Evolutionary conservation across 2,329 filamentous ascomycete species (phyloP).

Genomic region (Curvularia verruculosa): DNA sequence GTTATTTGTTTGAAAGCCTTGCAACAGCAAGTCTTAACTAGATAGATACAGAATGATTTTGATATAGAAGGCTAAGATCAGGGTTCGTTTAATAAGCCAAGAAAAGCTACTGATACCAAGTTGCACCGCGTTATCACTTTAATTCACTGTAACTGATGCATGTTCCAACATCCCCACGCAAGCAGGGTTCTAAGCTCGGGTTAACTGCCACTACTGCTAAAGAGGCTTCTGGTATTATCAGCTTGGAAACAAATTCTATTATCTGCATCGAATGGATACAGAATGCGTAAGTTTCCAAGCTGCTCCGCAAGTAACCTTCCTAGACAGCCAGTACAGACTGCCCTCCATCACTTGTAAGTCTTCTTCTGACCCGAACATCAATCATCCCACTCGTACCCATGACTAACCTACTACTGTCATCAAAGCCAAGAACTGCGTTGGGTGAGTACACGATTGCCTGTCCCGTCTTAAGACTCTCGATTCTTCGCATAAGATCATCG

Average conservation of each 20-base stretch:
- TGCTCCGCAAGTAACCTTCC: neutral
- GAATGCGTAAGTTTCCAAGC: neutral
- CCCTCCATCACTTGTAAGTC: slow-evolving; percentile 26
- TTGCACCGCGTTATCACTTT: too few relatives aligned
- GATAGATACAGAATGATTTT: too few relatives aligned
- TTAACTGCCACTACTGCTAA: too few relatives aligned
- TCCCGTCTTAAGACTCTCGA: slow-evolving; percentile 51
- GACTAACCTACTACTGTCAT: slow-evolving; percentile 14
- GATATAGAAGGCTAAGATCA: too few relatives aligned
- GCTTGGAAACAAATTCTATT: neutral
- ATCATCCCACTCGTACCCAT: slow-evolving; percentile 25
- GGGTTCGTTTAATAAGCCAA: too few relatives aligned
- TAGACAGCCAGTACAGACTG: slow-evolving; percentile 60
- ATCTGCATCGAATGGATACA: neutral
- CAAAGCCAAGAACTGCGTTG: slow-evolving; percentile 49
- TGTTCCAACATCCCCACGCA: too few relatives aligned
- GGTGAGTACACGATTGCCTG: slow-evolving; percentile 59
- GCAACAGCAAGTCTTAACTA: too few relatives aligned
- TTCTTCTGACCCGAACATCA: slow-evolving; percentile 33
- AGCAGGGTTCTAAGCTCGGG: too few relatives aligned
- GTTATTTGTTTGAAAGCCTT: too few relatives aligned
- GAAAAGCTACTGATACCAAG: too few relatives aligned
- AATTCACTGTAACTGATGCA: too few relatives aligned
- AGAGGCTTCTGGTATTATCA: too few relatives aligned
- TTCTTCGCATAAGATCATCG: neutral